phyloP scores from a whole-genome alignment of 176 grass and related monocot genomes.

The Sorghum bicolor region Sorghum_bicolor_NCBIv3 NC_012876.2:4457501-4458000 shows the following conservation, averaged over 20 bases:
- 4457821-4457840: conserved; percentile 84
- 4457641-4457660: conserved; percentile 98
- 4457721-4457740: conserved; percentile 98
- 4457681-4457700: conserved; percentile 98
- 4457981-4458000: too few relatives aligned
- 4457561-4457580: background rate
- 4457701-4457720: conserved; percentile 97
- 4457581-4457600: background rate
- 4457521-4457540: background rate
- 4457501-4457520: conserved; percentile 99
- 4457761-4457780: conserved; percentile 84
- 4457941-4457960: too few relatives aligned
- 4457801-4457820: conserved; percentile 73
- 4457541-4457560: background rate
- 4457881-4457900: conserved; percentile 64
- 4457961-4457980: too few relatives aligned
- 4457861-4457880: conserved; percentile 96
- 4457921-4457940: too few relatives aligned
- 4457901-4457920: background rate
- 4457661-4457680: conserved; percentile 96
- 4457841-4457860: conserved; percentile 93
- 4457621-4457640: conserved; percentile 93
- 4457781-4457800: conserved; percentile 94
- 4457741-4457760: conserved; percentile 82
- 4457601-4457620: conserved; percentile 10